phyloP scores from a whole-genome alignment of 2,329 filamentous ascomycete species.

The Aspergillus sp. region DNA sequence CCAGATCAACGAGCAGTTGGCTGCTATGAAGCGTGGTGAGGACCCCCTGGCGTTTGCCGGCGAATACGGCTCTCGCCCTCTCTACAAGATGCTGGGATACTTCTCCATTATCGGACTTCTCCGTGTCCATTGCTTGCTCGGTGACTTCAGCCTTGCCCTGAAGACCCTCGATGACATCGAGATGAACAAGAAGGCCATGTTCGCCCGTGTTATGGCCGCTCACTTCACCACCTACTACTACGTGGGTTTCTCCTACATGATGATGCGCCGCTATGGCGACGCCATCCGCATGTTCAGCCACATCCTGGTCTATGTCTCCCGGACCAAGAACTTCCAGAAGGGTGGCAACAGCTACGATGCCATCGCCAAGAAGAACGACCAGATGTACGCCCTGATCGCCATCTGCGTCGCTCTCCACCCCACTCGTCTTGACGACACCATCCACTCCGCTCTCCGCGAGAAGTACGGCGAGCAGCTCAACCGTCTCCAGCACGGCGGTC shows the following conservation, averaged over 20 bases:
- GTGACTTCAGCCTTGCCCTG: conserved; percentile 95
- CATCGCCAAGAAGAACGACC: conserved; percentile 99
- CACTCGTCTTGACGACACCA: conserved; percentile 95
- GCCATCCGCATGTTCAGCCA: conserved; percentile 99
- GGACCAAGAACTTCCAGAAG: conserved; percentile 99
- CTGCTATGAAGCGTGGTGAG: conserved; percentile 90
- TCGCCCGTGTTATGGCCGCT: conserved; percentile 97
- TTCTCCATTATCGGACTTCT: conserved; percentile 98
- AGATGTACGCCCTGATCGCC: conserved; percentile 98
- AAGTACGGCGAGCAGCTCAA: conserved; percentile 99
- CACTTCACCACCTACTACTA: conserved; percentile 99
- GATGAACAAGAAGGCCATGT: conserved; percentile 99
- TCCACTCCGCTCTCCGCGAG: conserved; percentile 95
- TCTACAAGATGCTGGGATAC: conserved; percentile 98
- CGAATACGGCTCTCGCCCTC: conserved; percentile 88
- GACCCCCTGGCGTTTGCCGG: conserved; percentile 84
- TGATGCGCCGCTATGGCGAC: conserved; percentile 99
- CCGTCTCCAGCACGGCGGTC: conserved; percentile 92
- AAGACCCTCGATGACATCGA: conserved; percentile 99
- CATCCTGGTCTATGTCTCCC: conserved; percentile 97
- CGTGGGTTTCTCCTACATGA: conserved; percentile 99
- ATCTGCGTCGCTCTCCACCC: conserved; percentile 99
- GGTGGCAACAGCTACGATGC: conserved; percentile 86
- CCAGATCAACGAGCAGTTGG: conserved; percentile 96
- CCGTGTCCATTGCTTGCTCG: conserved; percentile 91